Conservation (phyloP, 2,329 filamentous ascomycete genomes). For the Orbilia brochopaga region DNA sequence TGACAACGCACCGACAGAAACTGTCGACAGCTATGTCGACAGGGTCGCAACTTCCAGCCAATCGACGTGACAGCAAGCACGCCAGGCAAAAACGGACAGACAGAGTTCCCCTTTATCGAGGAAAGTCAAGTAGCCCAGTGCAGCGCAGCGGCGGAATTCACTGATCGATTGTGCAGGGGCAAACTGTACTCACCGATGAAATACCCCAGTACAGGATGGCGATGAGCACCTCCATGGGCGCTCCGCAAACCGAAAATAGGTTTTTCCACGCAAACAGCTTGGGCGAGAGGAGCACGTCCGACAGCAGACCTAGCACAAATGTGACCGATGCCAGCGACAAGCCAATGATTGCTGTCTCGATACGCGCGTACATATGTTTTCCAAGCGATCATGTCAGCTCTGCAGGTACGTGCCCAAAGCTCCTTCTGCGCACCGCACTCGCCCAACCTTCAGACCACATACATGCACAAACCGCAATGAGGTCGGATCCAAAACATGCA, state of each 20-base stretch:
- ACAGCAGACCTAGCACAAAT: constrained; percentile 68
- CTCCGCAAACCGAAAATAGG: constrained; percentile 67
- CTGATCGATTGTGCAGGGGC: neutral
- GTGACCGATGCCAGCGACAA: constrained; percentile 67
- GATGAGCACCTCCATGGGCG: constrained; percentile 74
- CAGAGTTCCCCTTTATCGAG: constrained; percentile 15
- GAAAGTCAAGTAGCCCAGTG: neutral
- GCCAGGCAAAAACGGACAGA: neutral
- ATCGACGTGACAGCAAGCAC: constrained; percentile 15
- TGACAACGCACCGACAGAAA: constrained; percentile 33
- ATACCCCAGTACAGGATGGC: constrained; percentile 76
- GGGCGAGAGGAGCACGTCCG: constrained; percentile 68
- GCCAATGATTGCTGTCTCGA: constrained; percentile 65
- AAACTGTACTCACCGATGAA: constrained; percentile 60
- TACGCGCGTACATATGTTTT: constrained; percentile 27
- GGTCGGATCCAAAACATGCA: too few species aligned
- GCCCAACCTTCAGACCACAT: constrained; percentile 25
- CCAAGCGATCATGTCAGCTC: constrained; percentile 45
- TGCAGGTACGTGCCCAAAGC: constrained; percentile 12
- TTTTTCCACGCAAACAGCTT: constrained; percentile 73
- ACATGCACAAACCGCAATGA: constrained; percentile 13
- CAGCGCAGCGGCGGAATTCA: neutral
- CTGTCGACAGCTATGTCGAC: neutral
- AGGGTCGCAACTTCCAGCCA: constrained; percentile 16
- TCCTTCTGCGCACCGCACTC: constrained; percentile 4